Evolutionary conservation across 768 basidiomycete species (phyloP).

Genomic region (Xerocomellus amylosporus): DNA sequence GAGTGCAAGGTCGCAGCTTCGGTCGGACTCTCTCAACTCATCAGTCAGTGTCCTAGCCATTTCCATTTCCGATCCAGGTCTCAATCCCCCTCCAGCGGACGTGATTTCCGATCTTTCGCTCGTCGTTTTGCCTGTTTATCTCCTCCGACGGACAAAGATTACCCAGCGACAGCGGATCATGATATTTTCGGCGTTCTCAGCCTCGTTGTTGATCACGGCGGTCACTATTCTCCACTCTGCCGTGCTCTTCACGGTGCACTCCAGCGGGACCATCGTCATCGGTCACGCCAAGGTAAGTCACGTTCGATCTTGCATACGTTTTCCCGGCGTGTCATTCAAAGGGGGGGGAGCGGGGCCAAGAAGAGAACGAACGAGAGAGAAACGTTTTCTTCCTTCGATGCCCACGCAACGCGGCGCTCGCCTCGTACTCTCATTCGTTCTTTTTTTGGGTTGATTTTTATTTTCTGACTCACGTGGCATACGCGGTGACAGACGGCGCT

Average conservation of each 20-base stretch:
- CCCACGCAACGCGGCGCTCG: neutral
- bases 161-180: constrained; percentile 13
- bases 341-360: too few relatives aligned
- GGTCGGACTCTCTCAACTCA: constrained; percentile 18
- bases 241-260: neutral
- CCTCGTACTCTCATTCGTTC: too few relatives aligned
- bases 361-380: neutral
- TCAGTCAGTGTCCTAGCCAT: constrained; percentile 15
- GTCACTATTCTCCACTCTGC: constrained; percentile 20
- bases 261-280: constrained; percentile 12
- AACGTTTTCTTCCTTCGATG: neutral
- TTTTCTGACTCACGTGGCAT: neutral
- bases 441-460: neutral
- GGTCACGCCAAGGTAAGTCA: constrained; percentile 24
- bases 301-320: neutral
- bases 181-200: constrained; percentile 19
- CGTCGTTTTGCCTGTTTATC: constrained; percentile 17
- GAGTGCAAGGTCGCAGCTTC: neutral
- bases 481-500: constrained; percentile 16
- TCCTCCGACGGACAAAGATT: constrained; percentile 7
- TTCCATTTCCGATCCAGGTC: neutral
- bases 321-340: neutral
- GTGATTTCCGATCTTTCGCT: constrained; percentile 17
- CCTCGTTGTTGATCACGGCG: constrained; percentile 16
- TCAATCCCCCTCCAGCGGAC: constrained; percentile 14